Evolutionary conservation across 345 rosid genomes (phyloP).

Genomic region (Aquilaria malaccensis): DNA sequence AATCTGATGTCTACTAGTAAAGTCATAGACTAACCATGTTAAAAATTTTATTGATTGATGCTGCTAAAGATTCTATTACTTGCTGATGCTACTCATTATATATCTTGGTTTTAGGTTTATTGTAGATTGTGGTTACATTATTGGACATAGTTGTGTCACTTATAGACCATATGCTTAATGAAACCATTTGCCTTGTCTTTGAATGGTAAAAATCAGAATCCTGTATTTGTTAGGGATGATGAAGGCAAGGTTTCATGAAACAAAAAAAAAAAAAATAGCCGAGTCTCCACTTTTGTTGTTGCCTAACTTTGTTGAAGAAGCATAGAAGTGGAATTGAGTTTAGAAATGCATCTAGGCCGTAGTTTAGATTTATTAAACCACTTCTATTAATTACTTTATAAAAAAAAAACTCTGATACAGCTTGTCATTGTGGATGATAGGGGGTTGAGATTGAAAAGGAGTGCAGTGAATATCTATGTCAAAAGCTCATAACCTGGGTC

Average conservation of each 20-base stretch:
- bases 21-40: conserved; percentile 5
- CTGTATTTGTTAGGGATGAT: no score
- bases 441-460: conserved; percentile 90
- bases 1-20: conserved; percentile 90
- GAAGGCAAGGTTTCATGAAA: no score
- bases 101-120: conserved; percentile 65
- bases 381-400: background rate
- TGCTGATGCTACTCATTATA: background rate
- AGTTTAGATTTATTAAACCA: no score
- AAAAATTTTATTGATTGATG: conserved; percentile 10
- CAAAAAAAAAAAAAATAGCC: no score
- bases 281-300: no score
- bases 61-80: background rate
- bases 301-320: no score
- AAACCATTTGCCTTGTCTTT: conserved; percentile 62
- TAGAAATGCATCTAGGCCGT: no score
- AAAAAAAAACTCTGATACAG: conserved; percentile 22
- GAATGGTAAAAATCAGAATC: conserved; percentile 62
- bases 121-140: conserved; percentile 99
- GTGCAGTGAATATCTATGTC: conserved; percentile 82
- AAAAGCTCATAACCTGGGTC: conserved; percentile 96
- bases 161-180: conserved; percentile 97
- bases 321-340: no score
- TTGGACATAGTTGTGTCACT: conserved; percentile 97
- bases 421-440: conserved; percentile 96